Conservation (phyloP, 352 stramenopile species). For the Globisporangium iwayamae region DNA sequence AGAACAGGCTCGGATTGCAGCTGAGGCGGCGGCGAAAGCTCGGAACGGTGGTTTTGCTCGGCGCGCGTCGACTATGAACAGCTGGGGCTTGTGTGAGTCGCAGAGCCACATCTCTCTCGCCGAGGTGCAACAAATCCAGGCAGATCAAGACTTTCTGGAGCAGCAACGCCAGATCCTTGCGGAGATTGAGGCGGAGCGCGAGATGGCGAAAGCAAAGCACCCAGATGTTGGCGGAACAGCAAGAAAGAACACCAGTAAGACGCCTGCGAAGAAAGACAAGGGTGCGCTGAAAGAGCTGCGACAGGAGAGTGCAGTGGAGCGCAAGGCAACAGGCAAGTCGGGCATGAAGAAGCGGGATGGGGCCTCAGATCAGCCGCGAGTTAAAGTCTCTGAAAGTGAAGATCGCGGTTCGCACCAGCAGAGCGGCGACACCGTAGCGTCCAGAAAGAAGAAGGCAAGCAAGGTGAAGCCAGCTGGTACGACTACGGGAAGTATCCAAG, state of each 20-base stretch:
- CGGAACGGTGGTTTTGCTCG: constrained; percentile 29
- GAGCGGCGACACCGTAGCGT: background rate
- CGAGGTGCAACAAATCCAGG: constrained; percentile 59
- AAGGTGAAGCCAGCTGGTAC: background rate
- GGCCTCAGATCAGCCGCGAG: background rate
- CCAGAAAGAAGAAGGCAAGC: constrained; percentile 1
- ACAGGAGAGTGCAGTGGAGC: background rate
- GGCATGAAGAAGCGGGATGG: background rate
- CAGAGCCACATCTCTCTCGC: constrained; percentile 50
- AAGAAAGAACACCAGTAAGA: background rate
- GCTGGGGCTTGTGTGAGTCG: constrained; percentile 53
- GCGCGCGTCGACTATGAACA: constrained; percentile 58
- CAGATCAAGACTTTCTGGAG: constrained; percentile 59
- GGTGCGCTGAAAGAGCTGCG: background rate
- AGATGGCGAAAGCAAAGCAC: background rate
- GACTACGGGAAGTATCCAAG: background rate
- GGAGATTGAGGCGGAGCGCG: constrained; percentile 36
- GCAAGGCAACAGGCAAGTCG: background rate
- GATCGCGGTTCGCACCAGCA: background rate
- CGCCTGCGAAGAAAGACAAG: background rate
- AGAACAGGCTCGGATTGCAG: constrained; percentile 37
- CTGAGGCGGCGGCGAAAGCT: constrained; percentile 45
- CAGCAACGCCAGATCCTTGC: constrained; percentile 64
- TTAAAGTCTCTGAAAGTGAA: background rate
- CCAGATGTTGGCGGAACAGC: background rate